Base-by-base conservation (phyloP, 495 filamentous ascomycete genomes). In the Amniculicola lignicola region DNA sequence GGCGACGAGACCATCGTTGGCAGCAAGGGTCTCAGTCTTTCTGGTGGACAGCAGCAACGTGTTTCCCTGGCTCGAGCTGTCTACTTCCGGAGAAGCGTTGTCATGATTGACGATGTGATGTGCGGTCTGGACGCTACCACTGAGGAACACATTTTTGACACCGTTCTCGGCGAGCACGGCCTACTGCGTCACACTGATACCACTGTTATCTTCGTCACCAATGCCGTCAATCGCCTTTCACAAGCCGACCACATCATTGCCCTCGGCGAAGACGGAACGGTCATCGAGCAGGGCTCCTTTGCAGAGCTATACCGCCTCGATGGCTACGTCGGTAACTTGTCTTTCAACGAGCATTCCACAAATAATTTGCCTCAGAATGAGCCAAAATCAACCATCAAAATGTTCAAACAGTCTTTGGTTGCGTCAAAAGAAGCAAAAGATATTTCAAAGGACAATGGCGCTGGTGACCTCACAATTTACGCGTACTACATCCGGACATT, bases 121-220 rank as follows among this genome's bases (percentile, higher is more conserved):
- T 69, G 65, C 46, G 72, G 66, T 4, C 54, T 74, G 1, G 73
- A 75, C 41, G 62, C 64, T 0, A 49, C 61, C 14, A 73, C 75
- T 1, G 71, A 74, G 49, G 51, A 65, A 7, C 53, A 56, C 23
- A 57, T 76, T 16, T 59, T 72, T 24, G 33, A 69, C 10, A 67
- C 67, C 21, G 55, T 79, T 1, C 58, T 79, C 24, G 72, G 74
- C 0, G 52, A 59, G 1, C 19, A 59, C 0, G 76, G 77, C 0
- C 29, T 78, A 0, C 61, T 76, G 10, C 57, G 68, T 19, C 49
- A 67, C 47, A 27, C 38, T 5, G 58, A 63, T 4, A 71, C 69
- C 0, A 76, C 76, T 0, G 70, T 77, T 2, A 57, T 79, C 4
- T 51, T 74, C 36, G 66, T 72, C 10, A 73, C 70, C 28, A 38